Evolutionary conservation across 2,329 filamentous ascomycete species (phyloP).

Genomic region (Dactylonectria estremocensis): DNA sequence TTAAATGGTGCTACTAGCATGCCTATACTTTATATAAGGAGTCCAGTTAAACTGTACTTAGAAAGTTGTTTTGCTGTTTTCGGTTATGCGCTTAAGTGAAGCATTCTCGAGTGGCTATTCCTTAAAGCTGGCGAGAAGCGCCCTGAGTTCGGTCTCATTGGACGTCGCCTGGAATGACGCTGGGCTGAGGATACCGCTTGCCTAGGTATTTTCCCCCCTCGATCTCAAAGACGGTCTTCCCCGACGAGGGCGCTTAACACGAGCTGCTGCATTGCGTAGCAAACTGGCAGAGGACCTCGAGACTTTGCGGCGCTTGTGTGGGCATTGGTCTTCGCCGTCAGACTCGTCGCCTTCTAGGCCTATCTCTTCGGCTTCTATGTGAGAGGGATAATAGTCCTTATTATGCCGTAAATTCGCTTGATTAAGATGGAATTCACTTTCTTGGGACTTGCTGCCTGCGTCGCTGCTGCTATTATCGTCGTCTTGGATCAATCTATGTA

Average conservation of each 20-base stretch:
- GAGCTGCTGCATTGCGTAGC: background rate
- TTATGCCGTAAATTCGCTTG: background rate
- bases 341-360: background rate
- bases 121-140: constrained; percentile 1
- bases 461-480: background rate
- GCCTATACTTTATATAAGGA: background rate
- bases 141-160: constrained; percentile 5
- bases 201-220: background rate
- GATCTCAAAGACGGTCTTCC: background rate
- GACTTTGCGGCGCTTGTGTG: background rate
- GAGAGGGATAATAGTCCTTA: background rate
- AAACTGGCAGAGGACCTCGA: background rate
- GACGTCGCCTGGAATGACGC: constrained; percentile 5
- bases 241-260: background rate
- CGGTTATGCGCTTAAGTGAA: background rate
- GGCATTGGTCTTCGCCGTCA: background rate
- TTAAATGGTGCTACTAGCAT: background rate
- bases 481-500: background rate
- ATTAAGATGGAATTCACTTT: background rate
- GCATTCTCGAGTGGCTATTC: constrained; percentile 6
- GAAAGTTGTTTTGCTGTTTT: background rate
- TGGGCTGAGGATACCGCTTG: constrained; percentile 4
- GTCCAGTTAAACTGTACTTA: background rate
- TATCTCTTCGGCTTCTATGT: background rate
- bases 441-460: background rate